These are phyloP conservation scores for Triticum turgidum DNA, from an alignment of 176 grass and related monocot genomes.

Conservation along the genomic window DNA sequence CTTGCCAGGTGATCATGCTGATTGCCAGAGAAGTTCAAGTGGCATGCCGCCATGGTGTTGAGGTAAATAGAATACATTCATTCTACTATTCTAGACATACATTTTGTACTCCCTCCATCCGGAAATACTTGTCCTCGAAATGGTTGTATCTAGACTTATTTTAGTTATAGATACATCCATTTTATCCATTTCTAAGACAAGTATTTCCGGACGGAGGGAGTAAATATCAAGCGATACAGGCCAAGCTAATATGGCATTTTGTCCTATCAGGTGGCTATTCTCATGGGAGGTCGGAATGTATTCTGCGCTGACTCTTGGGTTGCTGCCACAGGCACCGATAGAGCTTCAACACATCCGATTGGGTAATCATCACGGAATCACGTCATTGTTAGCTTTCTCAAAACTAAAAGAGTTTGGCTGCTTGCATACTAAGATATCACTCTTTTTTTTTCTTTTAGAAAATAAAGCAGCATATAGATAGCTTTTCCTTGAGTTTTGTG, in stretches of 20 bases:
- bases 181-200: no score
- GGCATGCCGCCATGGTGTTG: conserved; percentile 62
- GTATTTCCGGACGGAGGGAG: no score
- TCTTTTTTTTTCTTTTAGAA: no score
- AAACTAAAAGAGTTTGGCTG: not conserved
- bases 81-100: no score
- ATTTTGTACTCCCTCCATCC: no score
- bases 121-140: no score
- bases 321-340: conserved; percentile 76
- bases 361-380: conserved; percentile 48
- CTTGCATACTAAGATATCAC: not conserved
- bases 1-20: conserved; percentile 74
- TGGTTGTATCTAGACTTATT: no score
- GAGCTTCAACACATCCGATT: conserved; percentile 74
- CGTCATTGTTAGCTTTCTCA: not conserved
- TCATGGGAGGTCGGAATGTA: conserved; percentile 86
- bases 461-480: not conserved
- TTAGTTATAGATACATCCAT: no score
- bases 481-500: not conserved
- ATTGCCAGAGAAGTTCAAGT: conserved; percentile 91
- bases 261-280: conserved; percentile 74
- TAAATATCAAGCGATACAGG: not conserved
- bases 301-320: conserved; percentile 83
- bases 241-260: conserved; percentile 12
- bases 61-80: conserved; percentile 49